phyloP scores from a whole-genome alignment of 495 filamentous ascomycete genomes.

The Cryomyces minteri region DNA sequence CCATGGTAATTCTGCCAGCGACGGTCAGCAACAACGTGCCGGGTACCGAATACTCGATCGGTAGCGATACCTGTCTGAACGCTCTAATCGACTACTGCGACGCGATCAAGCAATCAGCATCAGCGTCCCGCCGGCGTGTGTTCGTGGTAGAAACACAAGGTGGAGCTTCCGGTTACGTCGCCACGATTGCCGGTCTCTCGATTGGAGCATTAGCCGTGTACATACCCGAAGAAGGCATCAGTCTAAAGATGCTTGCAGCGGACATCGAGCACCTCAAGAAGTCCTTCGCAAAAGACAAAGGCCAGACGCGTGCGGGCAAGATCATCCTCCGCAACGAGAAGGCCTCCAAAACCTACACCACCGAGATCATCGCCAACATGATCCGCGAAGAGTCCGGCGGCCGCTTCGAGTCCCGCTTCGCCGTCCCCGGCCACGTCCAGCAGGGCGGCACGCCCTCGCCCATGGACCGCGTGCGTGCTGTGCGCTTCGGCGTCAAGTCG shows the following conservation, averaged over 20 bases:
- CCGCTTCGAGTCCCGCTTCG: conserved; percentile 82
- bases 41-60: conserved; percentile 91
- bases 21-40: conserved; percentile 98
- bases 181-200: conserved; percentile 71
- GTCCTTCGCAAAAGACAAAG: conserved; percentile 69
- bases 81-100: conserved; percentile 94
- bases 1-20: conserved; percentile 82
- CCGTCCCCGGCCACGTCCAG: conserved; percentile 91
- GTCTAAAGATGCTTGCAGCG: conserved; percentile 74
- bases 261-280: conserved; percentile 85
- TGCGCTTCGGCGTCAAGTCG: conserved; percentile 79
- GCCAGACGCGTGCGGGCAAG: conserved; percentile 81
- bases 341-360: conserved; percentile 75
- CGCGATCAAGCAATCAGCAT: conserved; percentile 90
- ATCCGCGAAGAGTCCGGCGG: conserved; percentile 86
- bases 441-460: conserved; percentile 85
- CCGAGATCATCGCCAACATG: conserved; percentile 85
- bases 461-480: conserved; percentile 89
- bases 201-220: conserved; percentile 94
- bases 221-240: conserved; percentile 91
- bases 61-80: conserved; percentile 93
- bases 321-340: conserved; percentile 90
- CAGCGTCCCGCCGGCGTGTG: conserved; percentile 74
- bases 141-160: conserved; percentile 98
- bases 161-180: conserved; percentile 84